Base-by-base conservation (phyloP, 331 rosid genomes). In the Arachis monticola region DNA sequence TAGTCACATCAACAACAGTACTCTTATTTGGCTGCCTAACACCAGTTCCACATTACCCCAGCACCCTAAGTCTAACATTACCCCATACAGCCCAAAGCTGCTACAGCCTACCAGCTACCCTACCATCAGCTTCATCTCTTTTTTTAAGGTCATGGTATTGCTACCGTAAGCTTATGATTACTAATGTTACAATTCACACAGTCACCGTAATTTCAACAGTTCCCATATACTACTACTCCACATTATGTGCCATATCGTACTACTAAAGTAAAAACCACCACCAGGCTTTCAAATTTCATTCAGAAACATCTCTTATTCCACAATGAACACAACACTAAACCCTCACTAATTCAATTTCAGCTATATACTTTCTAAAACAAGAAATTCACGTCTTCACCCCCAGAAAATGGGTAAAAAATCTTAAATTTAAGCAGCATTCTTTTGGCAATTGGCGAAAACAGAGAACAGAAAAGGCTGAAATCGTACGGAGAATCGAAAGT, bases 401-500 rank as follows among this genome's bases (percentile, higher is more conserved):
- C 7, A 75, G 30, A 65, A 41, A 61, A 61, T 1, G 41, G 44
- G 3, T 3, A 74, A 74, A 17, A 27, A 40, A n/a, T 13, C 6
- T 44, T 4, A 27, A 65, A 27, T 75, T 67, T 4, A 42, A 27
- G 32, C 75, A 57, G 59, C 69, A 73, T 79, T 73, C 30, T 22
- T 12, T 69, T 10, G 7, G n/a, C 47, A 3, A 44, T 64, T 42
- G 7, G 7, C 31, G 11, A 62, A 68, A 77, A 58, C 5, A 57
- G 27, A 64, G 31, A 48, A 38, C 46, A 53, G 27, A 13, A n/a
- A 61, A 61, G 8, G 50, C 63, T 9, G 62, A 75, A 53, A 75
- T 75, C 47, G 47, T 22, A 58, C 38, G 31, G n/a, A 79, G 38
- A 41, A 73, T 5, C 10, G 79, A 55, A 71, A 64, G 76, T 59